Evolutionary conservation across 306 rosid species (phyloP).

Genomic region (Sechiopsis laciniata): DNA sequence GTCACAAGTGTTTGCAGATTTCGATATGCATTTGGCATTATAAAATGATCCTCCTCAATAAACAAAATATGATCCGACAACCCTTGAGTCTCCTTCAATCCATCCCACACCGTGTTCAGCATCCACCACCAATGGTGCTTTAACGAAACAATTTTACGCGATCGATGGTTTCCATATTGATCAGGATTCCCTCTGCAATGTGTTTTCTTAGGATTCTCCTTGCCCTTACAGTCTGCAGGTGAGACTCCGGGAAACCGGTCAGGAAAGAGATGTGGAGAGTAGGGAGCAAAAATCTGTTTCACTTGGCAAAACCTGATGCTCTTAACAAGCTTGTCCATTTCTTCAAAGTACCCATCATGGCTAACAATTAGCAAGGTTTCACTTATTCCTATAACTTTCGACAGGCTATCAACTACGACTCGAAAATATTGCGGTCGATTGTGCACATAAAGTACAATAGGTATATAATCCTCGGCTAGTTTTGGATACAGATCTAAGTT

Average conservation of each 20-base stretch:
- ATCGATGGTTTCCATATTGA: slow-evolving; percentile 84
- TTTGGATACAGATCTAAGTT: slow-evolving; percentile 74
- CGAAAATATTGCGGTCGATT: slow-evolving; percentile 79
- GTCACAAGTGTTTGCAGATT: slow-evolving; percentile 57
- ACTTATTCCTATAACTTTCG: slow-evolving; percentile 66
- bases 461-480: slow-evolving; percentile 51
- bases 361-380: slow-evolving; percentile 85
- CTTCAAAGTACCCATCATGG: slow-evolving; percentile 85
- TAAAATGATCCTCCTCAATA: slow-evolving; percentile 88
- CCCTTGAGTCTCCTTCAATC: slow-evolving; percentile 59
- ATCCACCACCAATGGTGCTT: slow-evolving; percentile 99
- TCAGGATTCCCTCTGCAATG: slow-evolving; percentile 70
- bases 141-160: slow-evolving; percentile 75
- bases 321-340: slow-evolving; percentile 64
- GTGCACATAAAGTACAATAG: slow-evolving; percentile 83
- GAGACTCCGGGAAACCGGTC: slow-evolving; percentile 76
- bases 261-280: slow-evolving; percentile 74
- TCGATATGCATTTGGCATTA: slow-evolving; percentile 84
- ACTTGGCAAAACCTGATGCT: slow-evolving; percentile 74
- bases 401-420: slow-evolving; percentile 68
- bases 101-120: slow-evolving; percentile 95
- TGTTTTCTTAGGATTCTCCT: slow-evolving; percentile 34
- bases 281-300: slow-evolving; percentile 86
- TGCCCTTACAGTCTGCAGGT: slow-evolving; percentile 55
- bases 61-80: slow-evolving; percentile 73